Evolutionary conservation across 371 early-diverging fungal species (phyloP).

Genomic region (Smittium mucronatum): DNA sequence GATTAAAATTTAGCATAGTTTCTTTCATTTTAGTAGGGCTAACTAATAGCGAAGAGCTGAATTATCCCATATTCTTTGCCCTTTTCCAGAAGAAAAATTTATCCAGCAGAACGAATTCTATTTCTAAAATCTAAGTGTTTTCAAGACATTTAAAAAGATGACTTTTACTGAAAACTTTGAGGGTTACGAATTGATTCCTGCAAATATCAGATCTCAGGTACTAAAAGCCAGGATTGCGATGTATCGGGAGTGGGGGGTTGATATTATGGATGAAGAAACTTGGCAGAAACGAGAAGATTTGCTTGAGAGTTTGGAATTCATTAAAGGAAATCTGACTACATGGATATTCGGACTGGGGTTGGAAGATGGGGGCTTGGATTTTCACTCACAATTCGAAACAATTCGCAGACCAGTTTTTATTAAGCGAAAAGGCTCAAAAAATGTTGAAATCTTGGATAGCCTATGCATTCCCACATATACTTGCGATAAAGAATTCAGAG

Average conservation of each 20-base stretch:
- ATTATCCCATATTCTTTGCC: too few relatives aligned
- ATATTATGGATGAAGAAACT: background rate
- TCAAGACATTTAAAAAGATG: too few relatives aligned
- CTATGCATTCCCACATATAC: background rate
- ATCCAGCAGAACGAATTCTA: too few relatives aligned
- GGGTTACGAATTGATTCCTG: too few relatives aligned
- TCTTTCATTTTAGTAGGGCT: too few relatives aligned
- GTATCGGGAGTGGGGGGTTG: background rate
- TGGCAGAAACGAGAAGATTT: background rate
- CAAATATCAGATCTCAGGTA: background rate
- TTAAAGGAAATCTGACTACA: conserved; percentile 1
- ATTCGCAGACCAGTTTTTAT: background rate
- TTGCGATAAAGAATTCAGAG: background rate
- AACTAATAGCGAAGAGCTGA: too few relatives aligned
- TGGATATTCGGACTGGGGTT: conserved; percentile 2
- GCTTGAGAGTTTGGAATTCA: background rate
- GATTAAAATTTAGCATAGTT: too few relatives aligned
- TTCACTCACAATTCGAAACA: background rate
- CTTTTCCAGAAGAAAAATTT: too few relatives aligned
- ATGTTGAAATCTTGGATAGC: background rate
- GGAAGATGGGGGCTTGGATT: background rate
- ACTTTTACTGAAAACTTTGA: too few relatives aligned
- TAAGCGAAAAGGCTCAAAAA: background rate
- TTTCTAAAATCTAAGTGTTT: too few relatives aligned
- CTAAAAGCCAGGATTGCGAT: background rate